Conservation (phyloP, 495 filamentous ascomycete species). For the Staphylotrichum tortipilum region DNA sequence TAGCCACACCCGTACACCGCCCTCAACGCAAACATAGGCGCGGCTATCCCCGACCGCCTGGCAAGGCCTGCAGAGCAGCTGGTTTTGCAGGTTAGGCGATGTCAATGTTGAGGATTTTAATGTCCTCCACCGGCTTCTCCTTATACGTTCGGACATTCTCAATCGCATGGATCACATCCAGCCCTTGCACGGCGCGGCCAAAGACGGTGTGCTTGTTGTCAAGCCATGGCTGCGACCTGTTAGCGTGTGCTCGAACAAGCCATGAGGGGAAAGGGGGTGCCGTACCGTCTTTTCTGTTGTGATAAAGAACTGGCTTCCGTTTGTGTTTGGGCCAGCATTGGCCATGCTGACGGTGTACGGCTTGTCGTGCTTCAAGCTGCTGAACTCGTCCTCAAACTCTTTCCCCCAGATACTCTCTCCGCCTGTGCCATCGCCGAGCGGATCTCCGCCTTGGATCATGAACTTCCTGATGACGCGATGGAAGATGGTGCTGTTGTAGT, state of each 20-base stretch:
- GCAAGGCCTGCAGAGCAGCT: too few relatives aligned
- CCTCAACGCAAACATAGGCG: too few relatives aligned
- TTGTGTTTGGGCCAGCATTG: slow-evolving; percentile 80
- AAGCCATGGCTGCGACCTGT: slow-evolving; percentile 61
- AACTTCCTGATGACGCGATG: slow-evolving; percentile 97
- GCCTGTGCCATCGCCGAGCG: slow-evolving; percentile 87
- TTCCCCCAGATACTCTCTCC: slow-evolving; percentile 95
- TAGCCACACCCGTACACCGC: too few relatives aligned
- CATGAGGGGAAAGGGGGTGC: background rate
- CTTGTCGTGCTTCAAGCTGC: slow-evolving; percentile 84
- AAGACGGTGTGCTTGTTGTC: slow-evolving; percentile 97
- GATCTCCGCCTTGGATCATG: slow-evolving; percentile 95
- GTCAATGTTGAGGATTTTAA: slow-evolving; percentile 92
- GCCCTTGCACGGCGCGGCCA: slow-evolving; percentile 74
- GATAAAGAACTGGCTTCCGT: slow-evolving; percentile 91
- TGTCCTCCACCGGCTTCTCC: slow-evolving; percentile 93
- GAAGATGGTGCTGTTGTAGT: slow-evolving; percentile 97
- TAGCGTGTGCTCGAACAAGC: slow-evolving; percentile 7
- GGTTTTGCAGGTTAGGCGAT: slow-evolving; percentile 12
- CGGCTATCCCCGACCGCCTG: too few relatives aligned
- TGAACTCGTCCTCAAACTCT: slow-evolving; percentile 95
- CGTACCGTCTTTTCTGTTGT: slow-evolving; percentile 85
- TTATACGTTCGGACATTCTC: slow-evolving; percentile 88
- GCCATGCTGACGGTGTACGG: slow-evolving; percentile 96
- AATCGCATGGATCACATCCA: slow-evolving; percentile 95